Conservation (phyloP, 176 grass and related monocot species). For the Juncus effusus region DNA sequence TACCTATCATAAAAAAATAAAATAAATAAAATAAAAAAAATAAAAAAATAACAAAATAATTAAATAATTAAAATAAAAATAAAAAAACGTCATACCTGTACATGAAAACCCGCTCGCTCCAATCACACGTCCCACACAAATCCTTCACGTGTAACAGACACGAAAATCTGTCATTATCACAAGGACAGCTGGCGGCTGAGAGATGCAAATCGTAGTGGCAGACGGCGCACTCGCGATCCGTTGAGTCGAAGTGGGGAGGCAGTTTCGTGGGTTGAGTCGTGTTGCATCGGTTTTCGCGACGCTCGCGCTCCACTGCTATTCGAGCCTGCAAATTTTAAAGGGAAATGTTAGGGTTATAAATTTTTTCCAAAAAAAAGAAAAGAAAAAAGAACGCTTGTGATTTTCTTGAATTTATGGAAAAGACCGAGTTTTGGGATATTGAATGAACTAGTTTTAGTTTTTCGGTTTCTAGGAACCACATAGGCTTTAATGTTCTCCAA, state of each 20-base stretch:
- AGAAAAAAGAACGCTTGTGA: background rate
- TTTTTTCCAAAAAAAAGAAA: slow-evolving; percentile 12
- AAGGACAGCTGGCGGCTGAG: slow-evolving; percentile 68
- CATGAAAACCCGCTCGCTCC: slow-evolving; percentile 62
- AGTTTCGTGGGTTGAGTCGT: slow-evolving; percentile 68
- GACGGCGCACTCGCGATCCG: slow-evolving; percentile 69
- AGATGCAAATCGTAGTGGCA: slow-evolving; percentile 96
- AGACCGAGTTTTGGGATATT: no score
- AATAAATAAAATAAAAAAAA: no score
- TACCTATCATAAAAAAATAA: slow-evolving; percentile 10
- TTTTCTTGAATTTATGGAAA: no score
- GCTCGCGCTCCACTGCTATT: slow-evolving; percentile 50
- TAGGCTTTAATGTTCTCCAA: no score
- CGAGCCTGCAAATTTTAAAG: slow-evolving; percentile 39
- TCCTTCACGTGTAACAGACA: slow-evolving; percentile 80
- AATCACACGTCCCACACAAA: slow-evolving; percentile 63
- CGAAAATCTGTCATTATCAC: slow-evolving; percentile 54
- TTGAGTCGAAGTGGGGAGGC: slow-evolving; percentile 68
- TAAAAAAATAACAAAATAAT: no score
- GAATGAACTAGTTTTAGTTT: no score
- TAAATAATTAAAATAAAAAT: no score
- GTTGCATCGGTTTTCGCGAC: slow-evolving; percentile 48
- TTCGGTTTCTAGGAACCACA: no score
- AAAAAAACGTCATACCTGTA: slow-evolving; percentile 30
- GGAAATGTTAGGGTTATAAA: slow-evolving; percentile 28